A percentile compares a stretch with the other conserved stretches of the same genome.
Conservation (phyloP, 352 stramenopile species). For the Phytophthora megakarya region DNA sequence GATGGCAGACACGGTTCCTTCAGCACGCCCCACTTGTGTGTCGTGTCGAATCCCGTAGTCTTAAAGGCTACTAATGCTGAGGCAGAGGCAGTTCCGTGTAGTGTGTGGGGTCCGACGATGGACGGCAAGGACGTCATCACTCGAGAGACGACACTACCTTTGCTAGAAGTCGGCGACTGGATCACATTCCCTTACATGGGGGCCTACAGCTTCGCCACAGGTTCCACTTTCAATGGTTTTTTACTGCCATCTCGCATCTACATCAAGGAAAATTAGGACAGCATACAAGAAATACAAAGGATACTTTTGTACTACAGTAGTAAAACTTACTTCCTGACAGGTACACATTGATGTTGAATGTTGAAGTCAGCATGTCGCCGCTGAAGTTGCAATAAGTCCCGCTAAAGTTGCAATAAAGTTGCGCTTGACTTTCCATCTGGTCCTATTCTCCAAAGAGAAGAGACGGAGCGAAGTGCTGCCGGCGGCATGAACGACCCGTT, state of each 20-base stretch:
- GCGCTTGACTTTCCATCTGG: not conserved
- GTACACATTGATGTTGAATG: too few relatives aligned
- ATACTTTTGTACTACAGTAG: too few relatives aligned
- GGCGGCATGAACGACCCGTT: constrained; percentile 44
- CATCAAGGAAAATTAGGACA: constrained; percentile 36
- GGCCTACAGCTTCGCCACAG: constrained; percentile 60
- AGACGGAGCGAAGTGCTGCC: not conserved
- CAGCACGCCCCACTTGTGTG: constrained; percentile 47
- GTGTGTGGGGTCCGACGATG: constrained; percentile 56
- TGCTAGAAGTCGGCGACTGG: constrained; percentile 60
- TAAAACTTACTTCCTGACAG: too few relatives aligned
- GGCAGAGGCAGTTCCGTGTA: constrained; percentile 32
- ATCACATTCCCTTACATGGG: constrained; percentile 59
- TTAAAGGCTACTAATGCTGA: constrained; percentile 26
- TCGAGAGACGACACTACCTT: constrained; percentile 39
- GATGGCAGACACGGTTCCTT: constrained; percentile 56
- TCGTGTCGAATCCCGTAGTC: constrained; percentile 21
- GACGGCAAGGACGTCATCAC: constrained; percentile 58
- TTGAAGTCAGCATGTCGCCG: constrained; percentile 19
- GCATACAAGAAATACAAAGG: too few relatives aligned
- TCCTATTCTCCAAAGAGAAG: constrained; percentile 17
- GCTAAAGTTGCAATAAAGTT: constrained; percentile 22
- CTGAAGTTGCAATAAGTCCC: too few relatives aligned
- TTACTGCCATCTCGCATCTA: constrained; percentile 45
- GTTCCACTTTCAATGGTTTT: constrained; percentile 62